Evolutionary conservation across 2,329 filamentous ascomycete species (phyloP), one percentile per base, ranked within the genome.

Genomic region (Sarocladium oryzae): DNA sequence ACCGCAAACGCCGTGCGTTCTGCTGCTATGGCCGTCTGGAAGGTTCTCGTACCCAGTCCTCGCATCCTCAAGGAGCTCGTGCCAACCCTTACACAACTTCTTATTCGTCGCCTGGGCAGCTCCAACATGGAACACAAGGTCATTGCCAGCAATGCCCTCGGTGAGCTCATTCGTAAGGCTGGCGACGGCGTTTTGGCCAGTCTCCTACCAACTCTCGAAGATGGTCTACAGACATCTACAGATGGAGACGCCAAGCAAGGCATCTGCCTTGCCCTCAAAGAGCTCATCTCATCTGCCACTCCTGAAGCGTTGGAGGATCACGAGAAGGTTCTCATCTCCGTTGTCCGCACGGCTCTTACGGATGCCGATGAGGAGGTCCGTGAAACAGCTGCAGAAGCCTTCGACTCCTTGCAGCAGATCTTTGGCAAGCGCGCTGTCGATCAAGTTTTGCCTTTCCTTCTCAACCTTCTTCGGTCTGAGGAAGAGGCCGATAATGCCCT

Each of bases 81-180:
- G 43, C 92, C 93, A 40, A 96, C 90, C 1, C 84, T 99, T 54
- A 95, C 90, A 5, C 91, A 96, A 66, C 83, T 99, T 56, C 86
- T 99, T 60, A 97, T 99, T 65, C 84, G 89, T 54, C 88, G 93
- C 46, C 80, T 99, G 59, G 93, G 90, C 55, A 97, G 91, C 66
- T 87, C 91, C 41, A 97, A 96, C 64, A 91, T 95, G 85, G 93
- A 99, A 68, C 93, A 99, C 69, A 97, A 96, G 75, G 87, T 96
- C 60, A 99, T 99, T 75, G 93, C 95, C 58, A 92, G 92, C 66
- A 97, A 97, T 67, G 90, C 93, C 46, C 78, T 99, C 52, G 93
- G 93, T 63, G 93, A 99, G 66, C 82, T 99, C 58, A 97, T 99
- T 63, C 86, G 93, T 62, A 96, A 96, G 70, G 92, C 93, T 62